These are phyloP conservation scores for Syzygium malaccense DNA, from an alignment of 441 rosid species.

Conservation along the genomic window DNA sequence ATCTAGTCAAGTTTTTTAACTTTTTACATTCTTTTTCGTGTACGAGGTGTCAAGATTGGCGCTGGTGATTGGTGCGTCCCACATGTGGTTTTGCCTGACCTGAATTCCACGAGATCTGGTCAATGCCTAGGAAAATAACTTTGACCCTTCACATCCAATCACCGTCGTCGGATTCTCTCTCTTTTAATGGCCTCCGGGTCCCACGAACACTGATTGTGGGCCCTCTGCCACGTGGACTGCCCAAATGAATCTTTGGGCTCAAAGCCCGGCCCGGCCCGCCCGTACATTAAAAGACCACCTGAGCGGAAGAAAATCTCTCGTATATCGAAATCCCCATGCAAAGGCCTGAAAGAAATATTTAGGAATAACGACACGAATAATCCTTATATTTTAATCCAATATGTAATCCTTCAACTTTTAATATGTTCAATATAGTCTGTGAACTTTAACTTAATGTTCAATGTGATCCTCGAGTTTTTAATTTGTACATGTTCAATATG, in stretches of 20 bases:
- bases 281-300: not conserved
- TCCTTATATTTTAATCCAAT: too few species aligned
- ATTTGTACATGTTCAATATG: too few species aligned
- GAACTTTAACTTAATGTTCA: too few species aligned
- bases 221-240: not conserved
- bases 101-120: not conserved
- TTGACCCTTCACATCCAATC: not conserved
- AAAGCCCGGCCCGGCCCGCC: not conserved
- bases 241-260: not conserved
- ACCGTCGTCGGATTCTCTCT: not conserved
- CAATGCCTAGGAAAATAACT: not conserved
- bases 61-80: not conserved
- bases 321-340: not conserved
- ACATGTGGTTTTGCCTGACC: not conserved
- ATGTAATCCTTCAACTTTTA: too few species aligned
- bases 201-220: not conserved
- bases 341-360: not conserved
- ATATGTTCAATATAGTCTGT: too few species aligned
- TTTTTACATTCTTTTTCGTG: not conserved
- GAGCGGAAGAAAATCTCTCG: too few species aligned
- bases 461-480: too few species aligned
- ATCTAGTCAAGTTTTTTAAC: not conserved
- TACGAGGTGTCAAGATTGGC: not conserved
- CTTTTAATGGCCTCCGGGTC: not conserved
- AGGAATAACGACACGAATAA: too few species aligned